Evolutionary conservation across 1,284 basidiomycete genomes (phyloP).

Genomic region (Rhodotorula sp.): DNA sequence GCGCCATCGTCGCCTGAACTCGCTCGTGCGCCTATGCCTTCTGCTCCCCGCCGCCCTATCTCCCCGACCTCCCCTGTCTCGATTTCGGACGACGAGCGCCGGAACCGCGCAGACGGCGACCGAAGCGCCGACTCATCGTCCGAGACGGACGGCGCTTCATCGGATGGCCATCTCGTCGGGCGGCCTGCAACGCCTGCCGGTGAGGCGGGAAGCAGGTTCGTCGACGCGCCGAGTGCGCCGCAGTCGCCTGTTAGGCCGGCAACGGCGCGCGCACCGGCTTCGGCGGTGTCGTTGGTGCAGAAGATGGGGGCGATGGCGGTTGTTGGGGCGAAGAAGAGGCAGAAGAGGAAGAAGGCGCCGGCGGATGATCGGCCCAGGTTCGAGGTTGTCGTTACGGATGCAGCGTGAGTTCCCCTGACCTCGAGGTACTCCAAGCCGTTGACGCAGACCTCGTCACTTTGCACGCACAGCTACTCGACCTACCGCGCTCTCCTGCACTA

Average conservation of each 20-base stretch:
- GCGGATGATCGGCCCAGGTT: conserved; percentile 20
- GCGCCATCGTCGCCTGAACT: too few relatives aligned
- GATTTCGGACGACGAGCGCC: conserved; percentile 18
- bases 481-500: conserved; percentile 50
- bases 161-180: not conserved
- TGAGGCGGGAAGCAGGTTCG: not conserved
- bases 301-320: not conserved
- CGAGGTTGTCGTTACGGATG: conserved; percentile 38
- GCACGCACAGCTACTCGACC: conserved; percentile 45
- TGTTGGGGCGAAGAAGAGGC: not conserved
- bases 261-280: conserved; percentile 24
- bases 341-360: not conserved
- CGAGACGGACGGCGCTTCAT: not conserved
- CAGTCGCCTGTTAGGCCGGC: conserved; percentile 19
- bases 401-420: conserved; percentile 23
- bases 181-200: not conserved
- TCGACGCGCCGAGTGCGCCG: conserved; percentile 33
- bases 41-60: too few relatives aligned
- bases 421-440: not conserved
- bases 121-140: not conserved
- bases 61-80: conserved; percentile 19
- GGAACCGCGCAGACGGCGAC: not conserved
- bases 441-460: not conserved
- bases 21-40: too few relatives aligned
- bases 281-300: conserved; percentile 32